Evolutionary conservation across 164 flowering plant species (phyloP).

Genomic region (Magnolia sinica): DNA sequence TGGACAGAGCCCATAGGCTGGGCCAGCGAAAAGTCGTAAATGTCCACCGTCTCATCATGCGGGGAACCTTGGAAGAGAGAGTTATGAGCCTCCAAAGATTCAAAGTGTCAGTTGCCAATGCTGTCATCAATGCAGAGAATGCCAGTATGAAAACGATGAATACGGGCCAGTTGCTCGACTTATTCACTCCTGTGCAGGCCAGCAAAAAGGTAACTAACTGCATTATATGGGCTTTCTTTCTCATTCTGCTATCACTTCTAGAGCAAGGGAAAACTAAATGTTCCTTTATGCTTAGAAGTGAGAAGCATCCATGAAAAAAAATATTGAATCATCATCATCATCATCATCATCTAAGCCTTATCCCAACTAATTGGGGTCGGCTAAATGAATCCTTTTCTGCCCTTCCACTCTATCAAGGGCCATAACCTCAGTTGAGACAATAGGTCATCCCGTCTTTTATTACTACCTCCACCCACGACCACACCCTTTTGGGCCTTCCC

Average conservation of each 20-base stretch:
- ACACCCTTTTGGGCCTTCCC: no score
- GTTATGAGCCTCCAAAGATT: conserved; percentile 97
- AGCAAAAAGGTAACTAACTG: conserved; percentile 51
- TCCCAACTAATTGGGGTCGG: no score
- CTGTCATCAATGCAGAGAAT: conserved; percentile 93
- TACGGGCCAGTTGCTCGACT: conserved; percentile 95
- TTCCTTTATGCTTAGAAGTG: no score
- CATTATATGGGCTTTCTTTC: background rate
- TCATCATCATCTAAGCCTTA: no score
- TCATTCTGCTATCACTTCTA: background rate
- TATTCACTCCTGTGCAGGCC: conserved; percentile 77
- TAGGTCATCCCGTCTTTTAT: no score
- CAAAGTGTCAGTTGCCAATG: conserved; percentile 86
- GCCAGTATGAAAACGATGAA: conserved; percentile 96
- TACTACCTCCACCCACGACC: no score
- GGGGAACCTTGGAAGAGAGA: conserved; percentile 97
- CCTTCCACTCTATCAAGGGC: no score
- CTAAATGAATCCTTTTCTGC: no score
- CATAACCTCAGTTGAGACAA: no score
- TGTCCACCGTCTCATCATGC: conserved; percentile 98
- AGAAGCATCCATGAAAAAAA: no score
- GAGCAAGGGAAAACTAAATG: no score
- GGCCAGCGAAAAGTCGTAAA: conserved; percentile 93
- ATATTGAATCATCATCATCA: no score
- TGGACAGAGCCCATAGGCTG: conserved; percentile 98